phyloP scores from a whole-genome alignment of 2,329 filamentous ascomycete genomes.

The Pseudocercospora fuligena region DNA sequence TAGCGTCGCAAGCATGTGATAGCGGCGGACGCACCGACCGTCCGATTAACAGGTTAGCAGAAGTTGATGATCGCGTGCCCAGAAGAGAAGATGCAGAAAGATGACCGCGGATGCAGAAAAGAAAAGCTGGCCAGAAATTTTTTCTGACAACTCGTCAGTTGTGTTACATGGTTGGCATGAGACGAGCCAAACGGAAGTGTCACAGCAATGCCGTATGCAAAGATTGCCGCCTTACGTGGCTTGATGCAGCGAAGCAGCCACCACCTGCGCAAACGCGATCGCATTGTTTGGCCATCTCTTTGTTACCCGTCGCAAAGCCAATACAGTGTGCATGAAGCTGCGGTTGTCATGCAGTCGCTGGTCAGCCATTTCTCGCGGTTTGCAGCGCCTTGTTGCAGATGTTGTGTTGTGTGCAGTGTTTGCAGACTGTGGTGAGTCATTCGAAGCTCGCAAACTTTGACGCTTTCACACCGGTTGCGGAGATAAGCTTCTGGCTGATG shows the following conservation, averaged over 20 bases:
- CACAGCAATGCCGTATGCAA: background rate
- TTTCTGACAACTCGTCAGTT: background rate
- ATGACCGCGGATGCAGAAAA: background rate
- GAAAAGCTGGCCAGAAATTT: background rate
- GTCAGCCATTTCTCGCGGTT: background rate
- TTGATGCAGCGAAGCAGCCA: constrained; percentile 4
- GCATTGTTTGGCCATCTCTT: constrained; percentile 3
- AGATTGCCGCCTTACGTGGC: constrained; percentile 11
- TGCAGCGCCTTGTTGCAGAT: background rate
- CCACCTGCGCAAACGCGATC: background rate
- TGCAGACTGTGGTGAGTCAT: background rate
- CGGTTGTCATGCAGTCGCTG: background rate
- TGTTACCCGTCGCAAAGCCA: background rate
- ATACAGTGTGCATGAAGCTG: background rate
- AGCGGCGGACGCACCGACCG: constrained; percentile 4
- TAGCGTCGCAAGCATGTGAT: background rate
- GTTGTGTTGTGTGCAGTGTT: constrained; percentile 1
- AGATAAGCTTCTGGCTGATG: background rate
- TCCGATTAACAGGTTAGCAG: background rate
- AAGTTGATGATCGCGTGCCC: background rate
- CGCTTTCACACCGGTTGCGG: background rate
- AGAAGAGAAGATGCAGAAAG: background rate
- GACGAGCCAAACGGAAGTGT: constrained; percentile 7
- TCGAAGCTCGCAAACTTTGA: background rate
- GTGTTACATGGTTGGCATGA: constrained; percentile 2